Evolutionary conservation across 2,329 filamentous ascomycete genomes (phyloP).

Genomic region (Calycina herbarum): DNA sequence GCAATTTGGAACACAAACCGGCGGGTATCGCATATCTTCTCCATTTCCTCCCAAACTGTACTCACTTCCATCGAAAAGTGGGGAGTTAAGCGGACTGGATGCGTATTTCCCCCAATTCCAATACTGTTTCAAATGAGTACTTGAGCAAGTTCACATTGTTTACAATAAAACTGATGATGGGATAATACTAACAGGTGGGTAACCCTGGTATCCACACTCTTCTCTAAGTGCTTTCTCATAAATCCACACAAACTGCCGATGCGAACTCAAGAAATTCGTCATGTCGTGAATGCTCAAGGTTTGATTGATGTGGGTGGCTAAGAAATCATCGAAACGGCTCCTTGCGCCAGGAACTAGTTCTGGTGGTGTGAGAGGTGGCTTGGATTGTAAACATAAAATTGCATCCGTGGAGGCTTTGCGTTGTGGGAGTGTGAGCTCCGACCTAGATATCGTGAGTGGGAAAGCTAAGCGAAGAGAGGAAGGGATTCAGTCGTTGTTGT

Average conservation of each 20-base stretch:
- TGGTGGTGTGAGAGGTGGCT: conserved; percentile 35
- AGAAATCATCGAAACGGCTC: conserved; percentile 40
- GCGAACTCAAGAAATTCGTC: conserved; percentile 44
- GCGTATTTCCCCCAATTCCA: conserved; percentile 52
- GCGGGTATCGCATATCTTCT: conserved; percentile 30
- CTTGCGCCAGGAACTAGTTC: conserved; percentile 28
- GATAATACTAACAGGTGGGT: conserved; percentile 39
- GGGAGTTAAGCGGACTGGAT: conserved; percentile 44
- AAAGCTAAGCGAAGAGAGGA: background rate
- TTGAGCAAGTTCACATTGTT: background rate
- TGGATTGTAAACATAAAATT: conserved; percentile 39
- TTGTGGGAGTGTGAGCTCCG: conserved; percentile 16
- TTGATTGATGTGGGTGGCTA: conserved; percentile 39
- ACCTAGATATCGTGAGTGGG: conserved; percentile 1
- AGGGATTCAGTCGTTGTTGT: no score
- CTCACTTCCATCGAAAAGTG: conserved; percentile 55
- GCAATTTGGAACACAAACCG: conserved; percentile 4
- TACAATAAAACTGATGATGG: background rate
- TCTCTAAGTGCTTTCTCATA: conserved; percentile 44
- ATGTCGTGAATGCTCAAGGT: conserved; percentile 28
- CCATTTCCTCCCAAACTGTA: conserved; percentile 52
- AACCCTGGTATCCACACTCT: conserved; percentile 45
- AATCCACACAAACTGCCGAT: conserved; percentile 43
- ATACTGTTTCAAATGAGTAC: conserved; percentile 19
- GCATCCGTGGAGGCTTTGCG: conserved; percentile 39